These are phyloP conservation scores for Helicostylum pulchrum DNA, from an alignment of 192 early-diverging fungal species.

Conservation along the genomic window DNA sequence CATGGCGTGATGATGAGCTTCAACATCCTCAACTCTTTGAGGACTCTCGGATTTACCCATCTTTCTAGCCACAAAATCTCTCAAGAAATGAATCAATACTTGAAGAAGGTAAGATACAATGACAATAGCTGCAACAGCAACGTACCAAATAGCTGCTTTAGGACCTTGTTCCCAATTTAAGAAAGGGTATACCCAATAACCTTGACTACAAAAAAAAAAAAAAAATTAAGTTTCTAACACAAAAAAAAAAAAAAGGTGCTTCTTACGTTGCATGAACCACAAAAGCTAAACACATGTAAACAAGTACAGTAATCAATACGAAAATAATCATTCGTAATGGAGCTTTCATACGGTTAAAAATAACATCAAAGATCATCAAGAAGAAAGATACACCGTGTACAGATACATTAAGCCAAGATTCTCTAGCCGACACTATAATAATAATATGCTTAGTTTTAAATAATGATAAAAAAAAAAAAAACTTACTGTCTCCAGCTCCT, in stretches of 20 bases:
- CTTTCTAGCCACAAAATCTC: constrained; percentile 27
- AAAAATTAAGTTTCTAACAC: not conserved
- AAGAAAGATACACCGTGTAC: constrained; percentile 35
- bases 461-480: too few relatives aligned
- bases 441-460: too few relatives aligned
- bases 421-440: too few relatives aligned
- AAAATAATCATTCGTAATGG: constrained; percentile 19
- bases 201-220: constrained; percentile 12
- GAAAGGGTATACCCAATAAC: constrained; percentile 37
- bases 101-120: constrained; percentile 27
- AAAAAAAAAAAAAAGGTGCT: not conserved
- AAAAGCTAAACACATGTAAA: constrained; percentile 34
- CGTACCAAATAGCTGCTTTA: constrained; percentile 31
- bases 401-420: constrained; percentile 16
- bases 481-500: too few relatives aligned
- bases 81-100: constrained; percentile 23
- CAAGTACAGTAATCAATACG: constrained; percentile 11
- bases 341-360: constrained; percentile 28
- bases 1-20: too few relatives aligned
- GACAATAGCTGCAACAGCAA: constrained; percentile 23
- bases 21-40: not conserved
- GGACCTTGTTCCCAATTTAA: constrained; percentile 31
- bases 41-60: not conserved
- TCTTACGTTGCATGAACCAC: constrained; percentile 35
- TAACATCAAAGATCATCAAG: constrained; percentile 34